Percentiles rank a stretch among this genome's conserved stretches.
Evolutionary conservation across 2,329 filamentous ascomycete genomes (phyloP).

Genomic region (Aspergillus neotritici): DNA sequence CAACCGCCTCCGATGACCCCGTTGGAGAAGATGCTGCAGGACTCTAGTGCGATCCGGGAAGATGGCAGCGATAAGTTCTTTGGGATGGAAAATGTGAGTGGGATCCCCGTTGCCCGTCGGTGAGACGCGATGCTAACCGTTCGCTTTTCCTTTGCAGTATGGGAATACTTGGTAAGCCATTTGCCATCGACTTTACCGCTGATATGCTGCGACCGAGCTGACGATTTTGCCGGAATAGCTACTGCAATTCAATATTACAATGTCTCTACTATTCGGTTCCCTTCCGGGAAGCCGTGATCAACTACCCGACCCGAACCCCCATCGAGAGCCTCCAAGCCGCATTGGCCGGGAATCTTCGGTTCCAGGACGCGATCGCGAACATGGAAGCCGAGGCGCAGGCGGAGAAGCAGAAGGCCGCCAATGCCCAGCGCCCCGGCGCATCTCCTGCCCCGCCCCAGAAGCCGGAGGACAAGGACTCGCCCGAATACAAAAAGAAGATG

Average conservation of each 20-base stretch:
- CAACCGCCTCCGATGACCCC: constrained; percentile 53
- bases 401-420: constrained; percentile 42
- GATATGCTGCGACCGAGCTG: constrained; percentile 1
- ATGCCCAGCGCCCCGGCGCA: constrained; percentile 42
- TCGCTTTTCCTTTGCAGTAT: constrained; percentile 55
- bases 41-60: constrained; percentile 70
- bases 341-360: constrained; percentile 45
- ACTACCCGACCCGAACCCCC: constrained; percentile 71
- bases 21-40: constrained; percentile 69
- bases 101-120: not conserved
- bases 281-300: constrained; percentile 90
- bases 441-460: constrained; percentile 55
- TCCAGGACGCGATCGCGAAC: constrained; percentile 55
- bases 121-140: constrained; percentile 15
- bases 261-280: constrained; percentile 92
- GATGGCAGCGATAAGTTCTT: constrained; percentile 98
- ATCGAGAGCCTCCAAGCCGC: constrained; percentile 62
- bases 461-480: constrained; percentile 90
- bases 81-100: constrained; percentile 90
- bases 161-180: constrained; percentile 84
- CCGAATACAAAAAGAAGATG: constrained; percentile 97
- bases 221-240: constrained; percentile 51
- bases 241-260: constrained; percentile 97
- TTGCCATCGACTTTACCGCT: no score
- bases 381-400: constrained; percentile 46